A percentile compares a stretch with the other conserved stretches of the same genome.
phyloP scores from a whole-genome alignment of 306 rosid genomes.

The Carpinus fangiana region DNA sequence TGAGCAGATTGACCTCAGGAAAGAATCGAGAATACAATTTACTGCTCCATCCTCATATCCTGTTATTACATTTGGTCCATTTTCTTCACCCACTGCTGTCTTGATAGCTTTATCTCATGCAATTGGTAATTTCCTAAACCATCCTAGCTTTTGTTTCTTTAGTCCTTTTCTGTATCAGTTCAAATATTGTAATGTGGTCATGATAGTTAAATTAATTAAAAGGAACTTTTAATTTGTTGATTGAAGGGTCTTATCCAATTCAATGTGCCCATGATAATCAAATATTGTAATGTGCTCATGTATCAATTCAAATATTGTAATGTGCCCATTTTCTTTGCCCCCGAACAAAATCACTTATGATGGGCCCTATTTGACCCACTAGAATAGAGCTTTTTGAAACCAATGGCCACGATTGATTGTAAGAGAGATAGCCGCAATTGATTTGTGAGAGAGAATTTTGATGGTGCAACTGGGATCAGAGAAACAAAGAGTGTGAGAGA shows the following conservation, averaged over 20 bases:
- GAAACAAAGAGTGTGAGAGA: too few relatives aligned
- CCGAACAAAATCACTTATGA: too few relatives aligned
- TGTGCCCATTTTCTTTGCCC: too few relatives aligned
- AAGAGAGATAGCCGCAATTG: too few relatives aligned
- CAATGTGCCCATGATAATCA: too few relatives aligned
- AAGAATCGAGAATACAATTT: constrained; percentile 62
- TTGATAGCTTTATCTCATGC: constrained; percentile 76
- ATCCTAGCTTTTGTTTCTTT: not conserved
- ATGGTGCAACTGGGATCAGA: too few relatives aligned
- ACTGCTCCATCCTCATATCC: constrained; percentile 77
- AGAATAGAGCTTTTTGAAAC: too few relatives aligned
- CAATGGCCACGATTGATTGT: too few relatives aligned
- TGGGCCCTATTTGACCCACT: too few relatives aligned
- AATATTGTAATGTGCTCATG: too few relatives aligned
- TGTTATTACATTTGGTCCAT: constrained; percentile 83
- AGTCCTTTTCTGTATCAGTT: not conserved
- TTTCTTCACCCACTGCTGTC: constrained; percentile 73
- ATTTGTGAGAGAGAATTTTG: too few relatives aligned
- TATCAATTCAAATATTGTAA: too few relatives aligned
- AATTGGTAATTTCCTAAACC: constrained; percentile 57
- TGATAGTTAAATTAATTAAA: not conserved
- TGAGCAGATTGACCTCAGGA: constrained; percentile 83
- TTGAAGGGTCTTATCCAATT: not conserved
- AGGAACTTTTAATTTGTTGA: not conserved
- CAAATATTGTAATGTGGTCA: not conserved